Evolutionary conservation across 2,329 filamentous ascomycete species (phyloP), one percentile per base, ranked within the genome.

Genomic region (Elsinoe arachidis): DNA sequence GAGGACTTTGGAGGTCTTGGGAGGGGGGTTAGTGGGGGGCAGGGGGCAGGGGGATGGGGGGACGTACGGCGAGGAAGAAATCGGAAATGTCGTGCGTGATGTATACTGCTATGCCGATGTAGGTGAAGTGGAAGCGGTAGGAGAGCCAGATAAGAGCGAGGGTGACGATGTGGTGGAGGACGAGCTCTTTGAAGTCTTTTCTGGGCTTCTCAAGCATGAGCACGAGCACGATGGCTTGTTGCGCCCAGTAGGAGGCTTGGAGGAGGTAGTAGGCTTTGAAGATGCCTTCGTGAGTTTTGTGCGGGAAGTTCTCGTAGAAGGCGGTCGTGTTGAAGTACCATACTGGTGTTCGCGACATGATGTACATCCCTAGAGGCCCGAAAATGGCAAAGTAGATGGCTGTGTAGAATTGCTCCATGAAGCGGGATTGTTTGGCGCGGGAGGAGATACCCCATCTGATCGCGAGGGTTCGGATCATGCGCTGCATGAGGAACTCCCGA

Each of bases 201-300:
- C 91, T 79, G 26, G 88, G 91, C 78, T 95, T 95, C 78, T 97
- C 91, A 72, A 96, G 80, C 71, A 88, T 88, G 55, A 96, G 76
- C 59, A 95, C 67, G 60, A 96, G 76, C 15, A 96, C 91, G 64
- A 97, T 87, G 53, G 87, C 88, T 76, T 96, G 91, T 77, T 96
- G 91, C 2, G 88, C 84, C 92, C 92, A 97, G 79, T 96, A 97
- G 63, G 87, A 88, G 43, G 90, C 92, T 74, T 97, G 85, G 66
- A 96, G 87, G 62, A 97, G 79, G 71, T 97, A 97, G 76, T 96
- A 97, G 60, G 92, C 90, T 78, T 97, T 97, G 81, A 96, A 90
- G 38, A 80, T 66, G 58, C 78, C 88, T 61, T 88, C 85, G 69
- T 95, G 90, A 26, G 86, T 85, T 65, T 81, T 80, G 73, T 96